Conservation (phyloP, 75 land plant species). For the Selaginella tamariscina region DNA sequence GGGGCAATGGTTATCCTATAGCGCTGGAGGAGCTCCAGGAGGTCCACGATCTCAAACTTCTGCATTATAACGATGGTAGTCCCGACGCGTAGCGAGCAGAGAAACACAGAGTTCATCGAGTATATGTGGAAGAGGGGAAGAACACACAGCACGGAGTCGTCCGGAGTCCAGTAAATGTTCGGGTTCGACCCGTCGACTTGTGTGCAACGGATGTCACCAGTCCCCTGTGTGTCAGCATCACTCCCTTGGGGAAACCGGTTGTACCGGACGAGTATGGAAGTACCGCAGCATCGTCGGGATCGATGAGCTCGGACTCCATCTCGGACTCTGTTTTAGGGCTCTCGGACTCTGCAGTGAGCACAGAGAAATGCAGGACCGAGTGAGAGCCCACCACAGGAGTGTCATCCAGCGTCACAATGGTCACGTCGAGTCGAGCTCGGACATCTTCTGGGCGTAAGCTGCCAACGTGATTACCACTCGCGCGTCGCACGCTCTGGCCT, state of each 20-base stretch:
- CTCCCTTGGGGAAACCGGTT: conserved; percentile 72
- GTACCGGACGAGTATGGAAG: conserved; percentile 77
- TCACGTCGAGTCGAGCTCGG: conserved; percentile 18
- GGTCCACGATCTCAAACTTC: conserved; percentile 42
- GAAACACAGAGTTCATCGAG: conserved; percentile 50
- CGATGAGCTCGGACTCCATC: conserved; percentile 11
- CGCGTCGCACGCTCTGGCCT: conserved; percentile 33
- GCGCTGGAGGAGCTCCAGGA: conserved; percentile 46
- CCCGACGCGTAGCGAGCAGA: conserved; percentile 48
- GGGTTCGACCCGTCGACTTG: conserved; percentile 14
- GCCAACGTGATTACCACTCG: conserved; percentile 41
- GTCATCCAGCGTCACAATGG: background rate
- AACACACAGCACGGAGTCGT: conserved; percentile 39
- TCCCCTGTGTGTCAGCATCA: conserved; percentile 60
- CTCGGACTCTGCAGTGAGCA: background rate
- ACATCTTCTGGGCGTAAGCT: conserved; percentile 31
- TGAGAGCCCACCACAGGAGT: background rate
- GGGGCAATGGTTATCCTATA: conserved; percentile 53
- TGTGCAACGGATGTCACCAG: conserved; percentile 53
- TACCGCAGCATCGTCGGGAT: conserved; percentile 61
- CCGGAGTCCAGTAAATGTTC: conserved; percentile 1
- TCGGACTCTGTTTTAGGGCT: background rate
- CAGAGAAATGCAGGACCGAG: background rate
- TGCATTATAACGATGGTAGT: conserved; percentile 50
- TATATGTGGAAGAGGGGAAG: conserved; percentile 67